A percentile compares a stretch with the other conserved stretches of the same genome.
These are phyloP conservation scores for Pleurotus pulmonarius DNA, from an alignment of 768 basidiomycete genomes.

Conservation along the genomic window DNA sequence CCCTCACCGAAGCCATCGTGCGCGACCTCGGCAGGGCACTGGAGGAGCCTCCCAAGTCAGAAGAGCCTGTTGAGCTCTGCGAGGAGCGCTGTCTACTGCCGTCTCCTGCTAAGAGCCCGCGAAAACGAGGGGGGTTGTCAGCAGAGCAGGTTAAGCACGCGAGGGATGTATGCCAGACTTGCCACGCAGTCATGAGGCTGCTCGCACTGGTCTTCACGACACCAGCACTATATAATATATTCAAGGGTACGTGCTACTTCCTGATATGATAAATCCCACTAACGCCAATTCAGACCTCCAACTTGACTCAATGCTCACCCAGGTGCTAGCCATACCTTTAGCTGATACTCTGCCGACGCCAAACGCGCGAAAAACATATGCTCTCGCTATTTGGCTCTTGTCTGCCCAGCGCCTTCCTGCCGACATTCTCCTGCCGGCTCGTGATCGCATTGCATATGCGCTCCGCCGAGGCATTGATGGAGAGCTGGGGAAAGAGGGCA, in stretches of 20 bases:
- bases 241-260: conserved; percentile 44
- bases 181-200: conserved; percentile 66
- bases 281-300: conserved; percentile 44
- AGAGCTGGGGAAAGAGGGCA: conserved; percentile 84
- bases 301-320: conserved; percentile 55
- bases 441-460: conserved; percentile 66
- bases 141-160: conserved; percentile 78
- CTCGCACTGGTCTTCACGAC: conserved; percentile 58
- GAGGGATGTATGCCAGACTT: conserved; percentile 72
- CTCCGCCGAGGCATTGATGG: conserved; percentile 77
- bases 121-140: conserved; percentile 58
- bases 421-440: conserved; percentile 56
- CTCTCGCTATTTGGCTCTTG: conserved; percentile 70
- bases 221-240: conserved; percentile 56
- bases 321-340: conserved; percentile 69
- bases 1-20: conserved; percentile 55
- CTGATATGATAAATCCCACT: conserved; percentile 12
- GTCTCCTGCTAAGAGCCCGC: conserved; percentile 67
- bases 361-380: conserved; percentile 84
- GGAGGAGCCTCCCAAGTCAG: conserved; percentile 44
- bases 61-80: conserved; percentile 22
- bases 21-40: conserved; percentile 68
- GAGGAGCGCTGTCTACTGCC: conserved; percentile 40
- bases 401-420: conserved; percentile 68
- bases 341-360: conserved; percentile 69